Percentiles rank a stretch among this genome's conserved stretches.
phyloP scores from a whole-genome alignment of 768 basidiomycete species.

The Phaffia tasmanica region DNA sequence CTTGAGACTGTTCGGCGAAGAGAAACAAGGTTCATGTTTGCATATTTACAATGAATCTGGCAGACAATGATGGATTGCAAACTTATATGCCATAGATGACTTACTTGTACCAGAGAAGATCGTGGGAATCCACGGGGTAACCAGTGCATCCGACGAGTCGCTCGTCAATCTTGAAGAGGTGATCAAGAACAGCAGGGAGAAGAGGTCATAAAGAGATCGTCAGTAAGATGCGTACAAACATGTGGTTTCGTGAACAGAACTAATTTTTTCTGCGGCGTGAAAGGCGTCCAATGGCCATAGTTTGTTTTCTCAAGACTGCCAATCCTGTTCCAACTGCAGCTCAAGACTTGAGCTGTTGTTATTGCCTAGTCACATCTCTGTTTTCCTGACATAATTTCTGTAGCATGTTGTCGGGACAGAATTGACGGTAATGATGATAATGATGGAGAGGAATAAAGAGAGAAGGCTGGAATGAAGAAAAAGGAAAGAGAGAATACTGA shows the following conservation, averaged over 20 bases:
- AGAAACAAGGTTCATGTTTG: not conserved
- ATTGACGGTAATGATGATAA: no score
- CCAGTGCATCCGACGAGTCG: constrained; percentile 93
- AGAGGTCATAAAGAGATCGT: not conserved
- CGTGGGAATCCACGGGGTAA: constrained; percentile 87
- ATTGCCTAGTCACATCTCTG: not conserved
- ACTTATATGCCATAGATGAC: not conserved
- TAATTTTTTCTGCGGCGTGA: not conserved
- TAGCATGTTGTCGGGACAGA: no score
- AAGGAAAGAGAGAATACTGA: constrained; percentile 41
- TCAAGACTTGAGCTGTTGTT: not conserved
- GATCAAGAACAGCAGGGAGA: not conserved
- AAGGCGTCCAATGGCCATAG: not conserved
- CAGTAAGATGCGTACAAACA: not conserved
- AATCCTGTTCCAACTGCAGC: no score
- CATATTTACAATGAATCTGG: not conserved
- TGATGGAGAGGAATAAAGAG: not conserved
- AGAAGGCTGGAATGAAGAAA: not conserved
- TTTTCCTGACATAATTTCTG: no score
- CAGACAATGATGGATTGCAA: not conserved
- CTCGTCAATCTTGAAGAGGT: constrained; percentile 50
- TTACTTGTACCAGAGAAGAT: constrained; percentile 66
- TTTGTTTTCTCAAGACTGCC: not conserved
- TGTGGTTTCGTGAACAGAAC: not conserved
- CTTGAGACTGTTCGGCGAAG: not conserved